Percentiles rank a stretch among this genome's conserved stretches.
Evolutionary conservation across 2,329 filamentous ascomycete genomes (phyloP).

Genomic region (Aspergillus pseudoterreus): DNA sequence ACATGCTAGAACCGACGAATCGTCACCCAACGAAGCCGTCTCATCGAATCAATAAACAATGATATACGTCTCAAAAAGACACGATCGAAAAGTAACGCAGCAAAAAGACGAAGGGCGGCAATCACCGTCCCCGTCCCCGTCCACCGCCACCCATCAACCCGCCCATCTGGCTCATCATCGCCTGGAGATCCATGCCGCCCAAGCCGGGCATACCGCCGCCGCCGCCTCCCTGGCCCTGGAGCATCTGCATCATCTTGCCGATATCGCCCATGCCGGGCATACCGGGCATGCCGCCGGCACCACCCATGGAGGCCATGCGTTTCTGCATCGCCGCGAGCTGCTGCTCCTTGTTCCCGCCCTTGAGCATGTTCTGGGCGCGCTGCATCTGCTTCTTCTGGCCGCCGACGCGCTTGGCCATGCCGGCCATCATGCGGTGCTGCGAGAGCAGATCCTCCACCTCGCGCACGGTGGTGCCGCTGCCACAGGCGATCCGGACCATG

Average conservation of each 20-base stretch:
- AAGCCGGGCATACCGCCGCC: slow-evolving; percentile 63
- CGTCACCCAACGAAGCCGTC: not conserved
- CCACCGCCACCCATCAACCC: slow-evolving; percentile 51
- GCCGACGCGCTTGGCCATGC: slow-evolving; percentile 99
- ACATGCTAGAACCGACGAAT: slow-evolving; percentile 11
- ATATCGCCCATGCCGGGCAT: slow-evolving; percentile 77
- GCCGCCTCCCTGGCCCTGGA: slow-evolving; percentile 69
- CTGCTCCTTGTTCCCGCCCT: slow-evolving; percentile 83
- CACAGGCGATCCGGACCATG: slow-evolving; percentile 86
- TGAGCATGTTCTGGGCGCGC: slow-evolving; percentile 84
- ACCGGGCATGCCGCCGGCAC: slow-evolving; percentile 62
- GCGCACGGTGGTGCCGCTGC: slow-evolving; percentile 82
- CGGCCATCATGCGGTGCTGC: slow-evolving; percentile 97
- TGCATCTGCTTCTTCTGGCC: slow-evolving; percentile 98
- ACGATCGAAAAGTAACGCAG: not conserved
- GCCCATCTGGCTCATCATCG: slow-evolving; percentile 75
- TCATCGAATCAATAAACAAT: slow-evolving; percentile 3
- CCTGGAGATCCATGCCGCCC: slow-evolving; percentile 59
- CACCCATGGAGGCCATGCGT: slow-evolving; percentile 87
- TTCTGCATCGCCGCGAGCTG: slow-evolving; percentile 98
- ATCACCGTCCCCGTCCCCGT: slow-evolving; percentile 30
- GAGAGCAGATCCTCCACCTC: slow-evolving; percentile 97
- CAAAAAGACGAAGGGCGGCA: slow-evolving; percentile 4
- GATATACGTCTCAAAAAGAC: slow-evolving; percentile 17
- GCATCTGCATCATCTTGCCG: slow-evolving; percentile 96